Base-by-base conservation (phyloP, 495 filamentous ascomycete species). In the Xylaria acuta region DNA sequence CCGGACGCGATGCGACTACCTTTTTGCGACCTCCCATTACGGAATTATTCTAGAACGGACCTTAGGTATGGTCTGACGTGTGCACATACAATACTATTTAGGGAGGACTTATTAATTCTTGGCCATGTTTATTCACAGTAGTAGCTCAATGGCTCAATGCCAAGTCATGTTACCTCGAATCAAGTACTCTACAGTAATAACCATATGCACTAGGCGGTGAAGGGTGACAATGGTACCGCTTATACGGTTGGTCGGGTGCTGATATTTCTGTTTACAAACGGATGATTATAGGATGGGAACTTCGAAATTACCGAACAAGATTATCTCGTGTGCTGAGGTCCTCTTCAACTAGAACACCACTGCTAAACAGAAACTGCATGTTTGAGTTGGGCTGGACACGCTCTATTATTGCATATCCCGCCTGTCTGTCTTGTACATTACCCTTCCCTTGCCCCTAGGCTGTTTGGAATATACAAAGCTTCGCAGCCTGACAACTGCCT, bases 31-130 rank as follows among this genome's bases (percentile, higher is more conserved):
- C 45, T 38, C 64, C 40, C 32, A 14, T 54, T 53, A 3, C 45
- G 64, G 64, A 51, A 68, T 41, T 9, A 25, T 56, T 68, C 65
- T 41, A 54, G 65, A 68, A 41, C 27, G n/a, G 3, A 20, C 18
- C 8, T 63, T 41, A 27, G 3, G 3, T 38, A 7, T 5, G 1
- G 38, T 20, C 6, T 30, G 58, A 60, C 18, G 20, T 38, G 22
- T 38, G 34, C 4, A 11, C 38, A 8, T 9, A 40, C 30, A 12
- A 34, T n/a, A n/a, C 0, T 60, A 60, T 30, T 8, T 40, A 22
- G 3, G 58, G 32, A 38, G 32, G 34, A 38, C 58, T 32, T 59
- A 32, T 20, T 32, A 34, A 36, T 32, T 20, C 14, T 34, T 59
- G 51, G 25, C 18, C 5, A 47, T 3, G 45, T 5, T 47, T 20